Conservation (phyloP, 2,329 filamentous ascomycete genomes). For the Tolypocladium pustulatum region DNA sequence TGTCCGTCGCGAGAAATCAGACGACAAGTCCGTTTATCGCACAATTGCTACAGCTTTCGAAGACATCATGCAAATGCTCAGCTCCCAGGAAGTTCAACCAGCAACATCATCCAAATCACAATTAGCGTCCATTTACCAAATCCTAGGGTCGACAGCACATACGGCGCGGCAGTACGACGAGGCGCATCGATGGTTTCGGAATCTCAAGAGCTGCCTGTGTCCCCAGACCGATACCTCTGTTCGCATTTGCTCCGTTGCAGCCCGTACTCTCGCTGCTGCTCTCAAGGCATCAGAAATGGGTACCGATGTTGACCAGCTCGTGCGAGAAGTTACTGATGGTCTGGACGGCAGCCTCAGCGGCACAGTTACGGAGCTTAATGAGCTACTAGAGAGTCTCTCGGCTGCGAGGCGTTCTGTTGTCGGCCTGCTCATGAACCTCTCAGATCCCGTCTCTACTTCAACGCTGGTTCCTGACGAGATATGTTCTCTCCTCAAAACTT, state of each 20-base stretch:
- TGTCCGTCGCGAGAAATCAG: slow-evolving; percentile 36
- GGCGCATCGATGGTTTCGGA: slow-evolving; percentile 44
- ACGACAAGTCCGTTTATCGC: slow-evolving; percentile 25
- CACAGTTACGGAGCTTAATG: slow-evolving; percentile 47
- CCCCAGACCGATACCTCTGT: slow-evolving; percentile 34
- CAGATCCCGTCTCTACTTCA: slow-evolving; percentile 8
- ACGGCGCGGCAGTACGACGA: slow-evolving; percentile 34
- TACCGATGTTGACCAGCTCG: slow-evolving; percentile 27
- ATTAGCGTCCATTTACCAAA: slow-evolving; percentile 38
- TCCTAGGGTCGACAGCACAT: slow-evolving; percentile 38
- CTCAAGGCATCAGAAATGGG: slow-evolving; percentile 32
- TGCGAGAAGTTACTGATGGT: slow-evolving; percentile 38
- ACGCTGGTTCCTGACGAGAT: slow-evolving; percentile 12
- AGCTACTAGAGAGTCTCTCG: slow-evolving; percentile 47
- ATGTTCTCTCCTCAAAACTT: slow-evolving; percentile 35
- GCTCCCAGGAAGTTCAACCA: slow-evolving; percentile 21
- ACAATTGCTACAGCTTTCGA: slow-evolving; percentile 21
- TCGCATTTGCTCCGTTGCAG: slow-evolving; percentile 39
- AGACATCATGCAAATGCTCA: slow-evolving; percentile 20
- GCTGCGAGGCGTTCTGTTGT: slow-evolving; percentile 44
- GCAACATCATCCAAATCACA: slow-evolving; percentile 29
- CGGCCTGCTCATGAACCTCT: slow-evolving; percentile 28
- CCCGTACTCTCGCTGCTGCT: slow-evolving; percentile 43
- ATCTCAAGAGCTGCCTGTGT: slow-evolving; percentile 28
- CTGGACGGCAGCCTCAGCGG: slow-evolving; percentile 51